A percentile compares a stretch with the other conserved stretches of the same genome.
phyloP scores from a whole-genome alignment of 2,329 filamentous ascomycete species.

The Fusarium heterosporum region DNA sequence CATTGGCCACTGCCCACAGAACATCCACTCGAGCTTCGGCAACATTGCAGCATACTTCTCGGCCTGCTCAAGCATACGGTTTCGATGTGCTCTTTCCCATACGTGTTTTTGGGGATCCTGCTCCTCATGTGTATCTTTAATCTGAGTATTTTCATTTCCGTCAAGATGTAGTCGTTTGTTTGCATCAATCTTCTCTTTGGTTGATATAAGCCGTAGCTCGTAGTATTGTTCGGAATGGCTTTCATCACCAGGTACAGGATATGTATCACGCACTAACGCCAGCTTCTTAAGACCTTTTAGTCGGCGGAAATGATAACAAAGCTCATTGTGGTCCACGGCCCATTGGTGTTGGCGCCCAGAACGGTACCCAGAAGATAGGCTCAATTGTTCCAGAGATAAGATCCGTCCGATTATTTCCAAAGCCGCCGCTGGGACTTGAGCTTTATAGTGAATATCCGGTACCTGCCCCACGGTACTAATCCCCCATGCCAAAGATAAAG shows the following conservation, averaged over 20 bases:
- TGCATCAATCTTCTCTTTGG: neutral
- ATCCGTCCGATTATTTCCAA: slow-evolving; percentile 6
- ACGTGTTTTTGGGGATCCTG: neutral
- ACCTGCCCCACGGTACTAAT: too few species aligned
- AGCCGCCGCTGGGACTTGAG: slow-evolving; percentile 1
- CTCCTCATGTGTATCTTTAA: neutral
- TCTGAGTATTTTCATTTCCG: neutral
- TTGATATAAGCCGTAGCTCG: neutral
- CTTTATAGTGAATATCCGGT: too few species aligned
- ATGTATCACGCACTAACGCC: slow-evolving; percentile 19
- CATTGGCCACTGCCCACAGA: slow-evolving; percentile 28
- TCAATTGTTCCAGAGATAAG: slow-evolving; percentile 27
- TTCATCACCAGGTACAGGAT: neutral
- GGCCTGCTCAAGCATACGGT: slow-evolving; percentile 33
- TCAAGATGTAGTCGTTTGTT: neutral
- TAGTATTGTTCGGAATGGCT: slow-evolving; percentile 4
- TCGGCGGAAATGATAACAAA: neutral
- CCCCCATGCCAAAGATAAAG: slow-evolving; percentile 26
- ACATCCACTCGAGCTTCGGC: slow-evolving; percentile 27
- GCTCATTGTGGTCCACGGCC: slow-evolving; percentile 13
- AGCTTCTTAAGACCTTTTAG: slow-evolving; percentile 18
- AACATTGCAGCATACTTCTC: slow-evolving; percentile 24
- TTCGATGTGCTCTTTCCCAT: slow-evolving; percentile 31
- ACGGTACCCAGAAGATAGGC: neutral
- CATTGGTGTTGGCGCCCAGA: slow-evolving; percentile 5